A percentile compares a stretch with the other conserved stretches of the same genome.
Conservation (phyloP, 2,329 filamentous ascomycete species). For the Mollisia scopiformis region DNA sequence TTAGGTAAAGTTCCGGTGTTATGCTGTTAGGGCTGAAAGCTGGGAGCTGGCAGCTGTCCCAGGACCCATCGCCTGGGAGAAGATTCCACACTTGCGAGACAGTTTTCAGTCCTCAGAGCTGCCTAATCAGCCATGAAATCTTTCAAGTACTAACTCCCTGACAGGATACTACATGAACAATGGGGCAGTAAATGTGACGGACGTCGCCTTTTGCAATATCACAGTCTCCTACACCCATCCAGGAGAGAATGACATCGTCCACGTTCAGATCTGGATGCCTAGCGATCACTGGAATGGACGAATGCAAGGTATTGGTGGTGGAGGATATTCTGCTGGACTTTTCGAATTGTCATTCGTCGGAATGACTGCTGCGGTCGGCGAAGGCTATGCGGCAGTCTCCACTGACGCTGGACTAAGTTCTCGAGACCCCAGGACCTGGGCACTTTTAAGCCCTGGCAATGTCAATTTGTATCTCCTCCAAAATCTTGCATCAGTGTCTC, state of each 20-base stretch:
- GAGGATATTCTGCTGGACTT: slow-evolving; percentile 33
- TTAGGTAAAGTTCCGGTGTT: no score
- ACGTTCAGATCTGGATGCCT: slow-evolving; percentile 33
- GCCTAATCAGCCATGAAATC: no score
- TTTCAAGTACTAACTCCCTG: no score
- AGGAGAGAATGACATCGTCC: slow-evolving; percentile 27
- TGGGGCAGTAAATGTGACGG: neutral
- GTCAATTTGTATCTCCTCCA: slow-evolving; percentile 33
- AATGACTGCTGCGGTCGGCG: slow-evolving; percentile 32
- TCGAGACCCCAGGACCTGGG: slow-evolving; percentile 4
- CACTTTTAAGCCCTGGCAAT: slow-evolving; percentile 16
- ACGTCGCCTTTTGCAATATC: slow-evolving; percentile 33
- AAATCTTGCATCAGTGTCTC: slow-evolving; percentile 41
- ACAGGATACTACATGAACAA: neutral
- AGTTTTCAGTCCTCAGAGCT: no score
- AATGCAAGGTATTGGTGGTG: slow-evolving; percentile 37
- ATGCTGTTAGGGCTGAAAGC: no score
- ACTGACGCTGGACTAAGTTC: slow-evolving; percentile 15
- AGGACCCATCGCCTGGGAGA: no score
- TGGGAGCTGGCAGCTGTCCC: no score
- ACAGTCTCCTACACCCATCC: slow-evolving; percentile 35
- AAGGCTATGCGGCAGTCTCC: slow-evolving; percentile 26
- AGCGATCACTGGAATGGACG: slow-evolving; percentile 35
- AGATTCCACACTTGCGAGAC: no score
- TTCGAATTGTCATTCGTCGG: slow-evolving; percentile 22